Percentiles rank a stretch among this genome's conserved stretches.
Evolutionary conservation across 805 yeast species (phyloP).

Genomic region (Metschnikowia koreensis): DNA sequence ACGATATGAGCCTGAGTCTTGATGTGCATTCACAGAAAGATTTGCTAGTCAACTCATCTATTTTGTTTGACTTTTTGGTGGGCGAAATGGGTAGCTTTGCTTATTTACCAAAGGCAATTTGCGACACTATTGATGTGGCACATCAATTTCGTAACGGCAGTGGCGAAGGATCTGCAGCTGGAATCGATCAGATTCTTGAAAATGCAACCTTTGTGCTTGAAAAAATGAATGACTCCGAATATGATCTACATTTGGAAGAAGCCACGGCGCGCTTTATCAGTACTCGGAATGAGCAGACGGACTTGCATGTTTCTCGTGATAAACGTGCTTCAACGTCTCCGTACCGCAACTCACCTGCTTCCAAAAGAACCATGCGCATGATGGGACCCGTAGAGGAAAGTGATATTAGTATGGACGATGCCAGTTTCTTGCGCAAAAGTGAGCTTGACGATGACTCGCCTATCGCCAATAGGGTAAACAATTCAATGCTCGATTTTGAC

Average conservation of each 20-base stretch:
- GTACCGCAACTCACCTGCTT: slow-evolving; percentile 15
- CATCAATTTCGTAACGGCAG: neutral
- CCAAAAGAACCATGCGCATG: slow-evolving; percentile 6
- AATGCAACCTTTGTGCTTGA: slow-evolving; percentile 7
- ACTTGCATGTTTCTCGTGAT: neutral
- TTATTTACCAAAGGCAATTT: slow-evolving; percentile 6
- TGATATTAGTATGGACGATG: slow-evolving; percentile 33
- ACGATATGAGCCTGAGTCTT: slow-evolving; percentile 40
- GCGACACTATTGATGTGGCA: slow-evolving; percentile 1
- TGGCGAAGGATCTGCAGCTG: neutral
- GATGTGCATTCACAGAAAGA: slow-evolving; percentile 52
- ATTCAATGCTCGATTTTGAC: slow-evolving; percentile 26
- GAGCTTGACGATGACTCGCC: slow-evolving; percentile 33
- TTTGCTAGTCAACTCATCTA: slow-evolving; percentile 53
- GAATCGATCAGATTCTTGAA: neutral
- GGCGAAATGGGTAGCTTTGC: slow-evolving; percentile 23
- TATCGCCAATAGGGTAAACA: slow-evolving; percentile 24
- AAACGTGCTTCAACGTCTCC: slow-evolving; percentile 28
- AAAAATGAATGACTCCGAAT: slow-evolving; percentile 23
- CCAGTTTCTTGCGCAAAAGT: slow-evolving; percentile 20
- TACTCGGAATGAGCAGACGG: slow-evolving; percentile 2
- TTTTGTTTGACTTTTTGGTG: slow-evolving; percentile 50
- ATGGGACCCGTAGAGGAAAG: slow-evolving; percentile 20
- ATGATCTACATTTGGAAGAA: slow-evolving; percentile 33
- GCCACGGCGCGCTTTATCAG: slow-evolving; percentile 28